phyloP scores from a whole-genome alignment of 345 rosid species.

The Lenwebbia sp. region DNA sequence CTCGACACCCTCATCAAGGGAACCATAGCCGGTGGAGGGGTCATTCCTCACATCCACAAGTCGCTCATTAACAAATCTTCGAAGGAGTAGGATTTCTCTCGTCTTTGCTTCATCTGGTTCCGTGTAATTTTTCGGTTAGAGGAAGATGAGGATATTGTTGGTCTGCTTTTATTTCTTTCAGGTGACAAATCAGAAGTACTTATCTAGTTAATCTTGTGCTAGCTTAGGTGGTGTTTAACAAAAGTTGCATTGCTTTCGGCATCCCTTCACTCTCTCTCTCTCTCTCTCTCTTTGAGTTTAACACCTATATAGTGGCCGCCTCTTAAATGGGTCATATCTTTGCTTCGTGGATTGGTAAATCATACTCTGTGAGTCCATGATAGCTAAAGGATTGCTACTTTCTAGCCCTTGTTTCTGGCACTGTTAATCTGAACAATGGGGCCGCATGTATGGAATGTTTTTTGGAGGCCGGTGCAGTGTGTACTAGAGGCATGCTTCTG shows the following conservation, averaged over 20 bases:
- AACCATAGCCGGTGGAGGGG: constrained; percentile 69
- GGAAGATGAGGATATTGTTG: background rate
- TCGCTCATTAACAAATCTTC: constrained; percentile 66
- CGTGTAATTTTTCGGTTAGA: background rate
- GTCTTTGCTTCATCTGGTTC: background rate
- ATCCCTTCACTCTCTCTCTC: background rate
- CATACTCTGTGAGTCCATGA: background rate
- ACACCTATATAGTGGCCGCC: background rate
- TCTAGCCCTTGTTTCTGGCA: background rate
- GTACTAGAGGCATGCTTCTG: background rate
- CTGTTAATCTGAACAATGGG: background rate
- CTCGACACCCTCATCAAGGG: constrained; percentile 67
- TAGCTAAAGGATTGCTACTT: background rate
- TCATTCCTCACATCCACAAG: constrained; percentile 71
- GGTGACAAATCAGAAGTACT: background rate
- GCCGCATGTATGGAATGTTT: background rate
- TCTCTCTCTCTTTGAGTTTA: background rate
- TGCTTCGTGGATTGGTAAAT: background rate
- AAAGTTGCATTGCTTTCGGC: background rate
- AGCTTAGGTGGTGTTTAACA: background rate
- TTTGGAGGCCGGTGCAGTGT: too few relatives aligned
- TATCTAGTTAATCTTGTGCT: background rate
- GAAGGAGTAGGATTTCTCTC: constrained; percentile 19
- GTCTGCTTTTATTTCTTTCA: background rate
- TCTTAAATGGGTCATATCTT: background rate